Percentiles rank a stretch among this genome's conserved stretches.
These are phyloP conservation scores for Heliamphora pulchella DNA, from an alignment of 179 eudicot genomes.

Conservation along the genomic window DNA sequence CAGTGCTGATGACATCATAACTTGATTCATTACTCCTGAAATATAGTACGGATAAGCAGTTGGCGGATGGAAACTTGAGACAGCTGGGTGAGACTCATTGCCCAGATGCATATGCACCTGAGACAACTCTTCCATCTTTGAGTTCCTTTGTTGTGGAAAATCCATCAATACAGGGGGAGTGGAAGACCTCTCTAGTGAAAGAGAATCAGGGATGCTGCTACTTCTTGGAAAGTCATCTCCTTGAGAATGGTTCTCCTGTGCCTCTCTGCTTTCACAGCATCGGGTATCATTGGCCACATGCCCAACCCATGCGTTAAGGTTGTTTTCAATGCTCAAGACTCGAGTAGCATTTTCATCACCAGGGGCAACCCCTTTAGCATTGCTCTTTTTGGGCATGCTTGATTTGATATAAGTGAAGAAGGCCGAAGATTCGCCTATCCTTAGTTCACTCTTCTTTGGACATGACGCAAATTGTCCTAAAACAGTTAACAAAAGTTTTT, in stretches of 20 bases:
- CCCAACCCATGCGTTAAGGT: slow-evolving; percentile 23
- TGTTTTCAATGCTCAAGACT: slow-evolving; percentile 28
- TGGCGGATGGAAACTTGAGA: slow-evolving; percentile 39
- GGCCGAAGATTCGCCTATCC: slow-evolving; percentile 88
- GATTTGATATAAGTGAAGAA: slow-evolving; percentile 86
- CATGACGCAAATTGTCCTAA: slow-evolving; percentile 51
- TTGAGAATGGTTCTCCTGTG: slow-evolving; percentile 36
- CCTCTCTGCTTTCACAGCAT: slow-evolving; percentile 27
- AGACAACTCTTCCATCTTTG: slow-evolving; percentile 41
- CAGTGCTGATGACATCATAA: slow-evolving; percentile 48
- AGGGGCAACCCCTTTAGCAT: slow-evolving; percentile 25
- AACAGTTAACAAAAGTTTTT: slow-evolving; percentile 12
- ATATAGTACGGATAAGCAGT: slow-evolving; percentile 60
- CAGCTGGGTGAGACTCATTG: slow-evolving; percentile 40
- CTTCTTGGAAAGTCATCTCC: slow-evolving; percentile 52
- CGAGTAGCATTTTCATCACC: slow-evolving; percentile 29
- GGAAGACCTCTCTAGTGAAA: slow-evolving; percentile 50
- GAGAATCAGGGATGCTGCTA: slow-evolving; percentile 48
- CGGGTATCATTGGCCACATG: slow-evolving; percentile 22
- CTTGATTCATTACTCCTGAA: slow-evolving; percentile 72
- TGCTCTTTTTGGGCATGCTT: slow-evolving; percentile 33
- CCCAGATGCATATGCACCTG: slow-evolving; percentile 39
- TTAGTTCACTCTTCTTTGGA: slow-evolving; percentile 70
- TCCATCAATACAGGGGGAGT: slow-evolving; percentile 48
- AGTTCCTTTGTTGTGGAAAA: slow-evolving; percentile 30